Base-by-base conservation (phyloP, 495 filamentous ascomycete species). In the Neurospora sublineolata region DNA sequence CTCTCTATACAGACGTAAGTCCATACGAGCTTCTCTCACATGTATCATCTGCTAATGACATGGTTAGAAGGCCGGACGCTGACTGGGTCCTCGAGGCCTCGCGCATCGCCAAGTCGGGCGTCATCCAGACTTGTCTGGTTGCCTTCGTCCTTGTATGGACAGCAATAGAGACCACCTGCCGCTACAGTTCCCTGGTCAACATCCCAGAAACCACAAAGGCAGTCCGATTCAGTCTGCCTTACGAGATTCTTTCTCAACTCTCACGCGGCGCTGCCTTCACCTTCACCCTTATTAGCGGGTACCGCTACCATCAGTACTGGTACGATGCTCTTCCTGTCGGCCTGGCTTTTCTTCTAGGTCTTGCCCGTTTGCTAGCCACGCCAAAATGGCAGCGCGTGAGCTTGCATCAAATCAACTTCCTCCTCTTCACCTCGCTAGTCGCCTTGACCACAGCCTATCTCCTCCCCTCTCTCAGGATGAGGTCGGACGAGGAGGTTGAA, bases 391-490 rank as follows among this genome's bases (percentile, higher is more conserved):
- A 80, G 38, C 80, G 80, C 70, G 69, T 79, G 41, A 73, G 74
- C 69, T 73, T 83, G 10, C 80, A 83, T 70, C 80, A 83, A 70
- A 74, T 80, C 73, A 83, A 83, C 68, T 73, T 79, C 37, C 70
- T 79, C 60, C 73, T 80, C 39, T 40, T 71, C 38, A 69, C 73
- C 37, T 70, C 75, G 64, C 71, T 83, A n/a, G 41, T 79, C 36
- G 64, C 79, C 36, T 60, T 80, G 37, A 39, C 60, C 27, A 33
- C 73, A 46, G 76, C 74, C 41, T 72, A 79, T 58, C 69, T 82
- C 27, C 79, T 82, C 27, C 81, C 80, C 7, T 79, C 74, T 42
- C 72, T 78, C 38, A 77, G 79, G 70, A 46, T 73, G 23, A 73
- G 71, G 36, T 40, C 60, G 2, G 69, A 69, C 3, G 73, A 79